A percentile compares a stretch with the other conserved stretches of the same genome.
Evolutionary conservation across 2,329 filamentous ascomycete genomes (phyloP).

Genomic region (Eurotiales sp.): DNA sequence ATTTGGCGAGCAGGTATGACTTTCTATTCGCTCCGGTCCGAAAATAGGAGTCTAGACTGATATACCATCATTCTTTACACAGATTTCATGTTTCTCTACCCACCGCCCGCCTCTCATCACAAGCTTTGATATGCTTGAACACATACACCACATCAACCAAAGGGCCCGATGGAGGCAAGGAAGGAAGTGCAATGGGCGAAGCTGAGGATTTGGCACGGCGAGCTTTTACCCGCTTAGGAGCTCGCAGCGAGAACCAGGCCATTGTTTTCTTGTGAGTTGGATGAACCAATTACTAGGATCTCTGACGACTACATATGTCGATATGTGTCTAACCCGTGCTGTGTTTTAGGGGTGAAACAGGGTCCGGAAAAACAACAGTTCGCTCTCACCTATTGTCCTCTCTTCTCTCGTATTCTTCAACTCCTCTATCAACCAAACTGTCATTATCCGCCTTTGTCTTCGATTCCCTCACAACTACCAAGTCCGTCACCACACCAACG

Average conservation of each 20-base stretch:
- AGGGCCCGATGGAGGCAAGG: conserved; percentile 83
- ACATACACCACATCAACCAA: conserved; percentile 88
- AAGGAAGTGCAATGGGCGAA: conserved; percentile 87
- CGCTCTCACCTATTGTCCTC: conserved; percentile 83
- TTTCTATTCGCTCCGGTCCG: neutral
- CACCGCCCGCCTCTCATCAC: conserved; percentile 83
- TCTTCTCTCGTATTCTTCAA: conserved; percentile 83
- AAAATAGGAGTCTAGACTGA: conserved; percentile 7
- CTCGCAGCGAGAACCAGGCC: conserved; percentile 88
- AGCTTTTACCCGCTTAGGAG: conserved; percentile 79
- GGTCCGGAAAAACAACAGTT: conserved; percentile 91
- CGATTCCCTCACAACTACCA: conserved; percentile 93
- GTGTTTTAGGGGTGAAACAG: conserved; percentile 78
- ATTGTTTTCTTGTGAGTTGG: conserved; percentile 80
- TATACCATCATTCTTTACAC: conserved; percentile 61
- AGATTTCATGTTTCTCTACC: conserved; percentile 90
- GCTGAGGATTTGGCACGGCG: conserved; percentile 87
- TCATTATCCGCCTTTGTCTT: conserved; percentile 94
- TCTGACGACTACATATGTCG: neutral
- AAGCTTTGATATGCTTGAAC: conserved; percentile 87
- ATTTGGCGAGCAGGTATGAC: conserved; percentile 47
- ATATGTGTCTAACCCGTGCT: conserved; percentile 24
- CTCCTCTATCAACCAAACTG: conserved; percentile 86
- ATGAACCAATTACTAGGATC: neutral
- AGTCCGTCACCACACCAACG: conserved; percentile 90